phyloP scores from a whole-genome alignment of 2,329 filamentous ascomycete species.

The Clathrospora elynae region DNA sequence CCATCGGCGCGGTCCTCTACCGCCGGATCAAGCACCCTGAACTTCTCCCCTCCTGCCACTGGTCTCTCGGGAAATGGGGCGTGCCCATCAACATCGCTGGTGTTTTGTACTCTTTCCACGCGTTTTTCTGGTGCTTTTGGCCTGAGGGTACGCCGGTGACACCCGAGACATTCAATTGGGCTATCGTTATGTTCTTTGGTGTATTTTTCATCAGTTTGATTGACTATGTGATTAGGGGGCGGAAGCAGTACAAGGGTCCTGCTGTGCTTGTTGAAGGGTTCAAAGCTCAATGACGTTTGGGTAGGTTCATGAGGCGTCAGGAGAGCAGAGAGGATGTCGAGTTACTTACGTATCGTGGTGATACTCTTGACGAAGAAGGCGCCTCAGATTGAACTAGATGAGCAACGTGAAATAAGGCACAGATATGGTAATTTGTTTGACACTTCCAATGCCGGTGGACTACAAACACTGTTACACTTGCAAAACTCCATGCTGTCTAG shows the following conservation, averaged over 20 bases:
- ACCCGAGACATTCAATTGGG: slow-evolving; percentile 43
- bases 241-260: slow-evolving; percentile 43
- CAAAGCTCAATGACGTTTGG: slow-evolving; percentile 24
- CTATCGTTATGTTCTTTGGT: slow-evolving; percentile 44
- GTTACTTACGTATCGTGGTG: background rate
- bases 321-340: background rate
- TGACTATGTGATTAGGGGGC: slow-evolving; percentile 38
- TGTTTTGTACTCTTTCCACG: slow-evolving; percentile 44
- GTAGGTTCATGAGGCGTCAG: background rate
- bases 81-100: slow-evolving; percentile 47
- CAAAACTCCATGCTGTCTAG: too few relatives aligned
- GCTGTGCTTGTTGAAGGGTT: slow-evolving; percentile 36
- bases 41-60: slow-evolving; percentile 46
- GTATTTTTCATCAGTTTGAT: slow-evolving; percentile 32
- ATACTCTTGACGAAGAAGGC: slow-evolving; percentile 1
- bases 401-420: too few relatives aligned
- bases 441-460: too few relatives aligned
- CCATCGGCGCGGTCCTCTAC: slow-evolving; percentile 50
- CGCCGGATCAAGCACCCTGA: slow-evolving; percentile 46
- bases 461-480: too few relatives aligned
- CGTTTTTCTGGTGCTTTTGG: slow-evolving; percentile 53
- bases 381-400: background rate
- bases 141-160: slow-evolving; percentile 39
- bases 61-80: slow-evolving; percentile 49
- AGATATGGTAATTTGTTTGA: too few relatives aligned